Base-by-base conservation (phyloP, 1,284 basidiomycete genomes). In the Ceratobasidium sp. region DNA sequence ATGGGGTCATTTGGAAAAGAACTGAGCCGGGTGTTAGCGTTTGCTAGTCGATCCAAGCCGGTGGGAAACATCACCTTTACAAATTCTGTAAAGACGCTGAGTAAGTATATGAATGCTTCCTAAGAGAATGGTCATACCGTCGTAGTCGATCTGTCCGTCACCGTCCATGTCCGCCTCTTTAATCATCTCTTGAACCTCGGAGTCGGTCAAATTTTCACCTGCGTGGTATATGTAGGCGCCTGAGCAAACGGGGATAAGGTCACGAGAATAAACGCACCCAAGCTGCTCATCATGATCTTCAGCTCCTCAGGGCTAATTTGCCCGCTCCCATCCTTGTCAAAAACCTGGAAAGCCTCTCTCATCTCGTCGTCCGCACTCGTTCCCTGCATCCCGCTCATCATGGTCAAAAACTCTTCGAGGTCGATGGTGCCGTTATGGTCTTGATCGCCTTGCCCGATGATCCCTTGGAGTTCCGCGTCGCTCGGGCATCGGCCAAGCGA, bases 331-430 rank as follows among this genome's bases (percentile, higher is more conserved):
- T 90, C 89, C 85, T 90, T 90, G 85, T 90, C 89, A 80, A 90
- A 90, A 68, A 90, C 88, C 85, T 89, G 89, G 87, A 90, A 90
- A 33, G 89, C 89, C 84, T 90, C 89, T 80, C 87, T 86, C 84
- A 90, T 89, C 84, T 90, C 89, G 82, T 90, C 89, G 82, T 90
- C 89, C 73, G 86, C 87, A 82, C 89, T 89, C 38, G 88, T 88
- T 81, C 89, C 89, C 84, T 89, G 88, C 87, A 90, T 89, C 86
- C 89, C 84, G 41, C 88, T 88, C 89, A 90, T 90, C 86, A 90
- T 88, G 78, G 89, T 88, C 80, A 89, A 84, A 83, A 89, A 87
- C 46, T 89, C 88, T 79, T 87, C 87, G 82, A 90, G 90, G 83
- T 90, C 89, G 82, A 90, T 90, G 70, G 88, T 89, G 79, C 89